Percentiles rank a stretch among this genome's conserved stretches.
These are phyloP conservation scores for Fonsecaea monophora DNA, from an alignment of 2,329 filamentous ascomycete genomes.

Conservation along the genomic window DNA sequence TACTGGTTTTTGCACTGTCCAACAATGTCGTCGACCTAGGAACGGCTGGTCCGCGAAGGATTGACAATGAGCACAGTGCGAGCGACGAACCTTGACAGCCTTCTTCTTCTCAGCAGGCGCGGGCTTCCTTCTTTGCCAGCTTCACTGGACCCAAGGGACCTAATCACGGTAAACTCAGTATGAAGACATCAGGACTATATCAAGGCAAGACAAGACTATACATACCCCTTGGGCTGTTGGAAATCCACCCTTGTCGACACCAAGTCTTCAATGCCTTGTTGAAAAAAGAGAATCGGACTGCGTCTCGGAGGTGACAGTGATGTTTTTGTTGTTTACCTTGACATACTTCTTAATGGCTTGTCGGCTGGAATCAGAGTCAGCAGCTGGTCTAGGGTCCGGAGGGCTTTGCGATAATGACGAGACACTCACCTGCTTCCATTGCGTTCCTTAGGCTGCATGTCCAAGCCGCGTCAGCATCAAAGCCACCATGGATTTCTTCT, in stretches of 20 bases:
- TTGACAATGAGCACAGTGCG: too few species aligned
- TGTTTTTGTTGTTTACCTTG: slow-evolving; percentile 76
- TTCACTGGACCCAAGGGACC: slow-evolving; percentile 89
- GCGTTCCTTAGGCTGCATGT: slow-evolving; percentile 70
- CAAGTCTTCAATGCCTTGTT: slow-evolving; percentile 80
- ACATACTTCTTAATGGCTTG: slow-evolving; percentile 79
- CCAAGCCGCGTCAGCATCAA: slow-evolving; percentile 57
- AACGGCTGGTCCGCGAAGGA: too few species aligned
- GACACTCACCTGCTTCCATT: slow-evolving; percentile 70
- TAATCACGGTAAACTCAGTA: slow-evolving; percentile 48
- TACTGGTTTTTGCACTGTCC: too few species aligned
- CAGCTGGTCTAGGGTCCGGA: slow-evolving; percentile 11
- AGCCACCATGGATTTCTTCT: neutral
- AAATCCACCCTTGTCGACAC: slow-evolving; percentile 87
- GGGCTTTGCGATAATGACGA: too few species aligned
- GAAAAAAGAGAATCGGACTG: slow-evolving; percentile 80
- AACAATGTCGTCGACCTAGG: too few species aligned
- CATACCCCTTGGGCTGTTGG: slow-evolving; percentile 86
- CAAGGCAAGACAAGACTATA: slow-evolving; percentile 53
- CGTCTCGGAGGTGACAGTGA: slow-evolving; percentile 60
- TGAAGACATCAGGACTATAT: slow-evolving; percentile 6
- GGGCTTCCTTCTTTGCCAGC: slow-evolving; percentile 78
- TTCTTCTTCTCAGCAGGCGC: slow-evolving; percentile 56
- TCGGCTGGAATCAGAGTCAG: slow-evolving; percentile 57
- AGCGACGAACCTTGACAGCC: slow-evolving; percentile 42